A percentile compares a stretch with the other conserved stretches of the same genome.
Conservation (phyloP, 257 asterid species). For the Salvia splendens region DNA sequence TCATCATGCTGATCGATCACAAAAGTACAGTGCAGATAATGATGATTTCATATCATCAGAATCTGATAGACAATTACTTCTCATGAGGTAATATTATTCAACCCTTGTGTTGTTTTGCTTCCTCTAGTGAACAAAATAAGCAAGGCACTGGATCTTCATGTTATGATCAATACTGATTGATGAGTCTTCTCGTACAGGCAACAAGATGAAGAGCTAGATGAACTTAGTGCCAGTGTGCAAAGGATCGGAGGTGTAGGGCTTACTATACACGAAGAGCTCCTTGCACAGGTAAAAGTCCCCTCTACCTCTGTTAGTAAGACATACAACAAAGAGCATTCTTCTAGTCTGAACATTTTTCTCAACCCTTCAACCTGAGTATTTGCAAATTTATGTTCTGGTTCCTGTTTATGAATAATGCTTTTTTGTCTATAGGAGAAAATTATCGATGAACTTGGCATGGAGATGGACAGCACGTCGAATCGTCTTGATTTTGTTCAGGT, state of each 20-base stretch:
- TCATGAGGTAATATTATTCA: conserved; percentile 62
- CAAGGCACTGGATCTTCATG: neutral
- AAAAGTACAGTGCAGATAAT: conserved; percentile 54
- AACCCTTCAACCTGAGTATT: neutral
- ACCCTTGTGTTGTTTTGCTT: conserved; percentile 8
- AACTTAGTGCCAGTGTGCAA: conserved; percentile 83
- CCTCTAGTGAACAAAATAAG: neutral
- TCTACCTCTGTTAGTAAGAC: conserved; percentile 15
- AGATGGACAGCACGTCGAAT: conserved; percentile 91
- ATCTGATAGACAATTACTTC: conserved; percentile 87
- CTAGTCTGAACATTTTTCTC: conserved; percentile 1
- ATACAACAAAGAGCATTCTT: neutral
- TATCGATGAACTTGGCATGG: conserved; percentile 75
- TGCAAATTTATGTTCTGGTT: conserved; percentile 10
- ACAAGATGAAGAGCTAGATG: conserved; percentile 82
- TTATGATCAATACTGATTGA: conserved; percentile 12
- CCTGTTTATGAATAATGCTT: neutral
- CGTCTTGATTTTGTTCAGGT: conserved; percentile 99
- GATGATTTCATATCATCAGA: conserved; percentile 87
- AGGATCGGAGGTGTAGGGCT: conserved; percentile 97
- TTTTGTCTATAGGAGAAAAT: conserved; percentile 66
- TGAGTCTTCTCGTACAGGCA: conserved; percentile 47
- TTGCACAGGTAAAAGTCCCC: conserved; percentile 63
- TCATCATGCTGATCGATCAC: conserved; percentile 56
- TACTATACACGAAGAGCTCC: conserved; percentile 96